Conservation (phyloP, 192 early-diverging fungal species). For the Coemansia sp. region DNA sequence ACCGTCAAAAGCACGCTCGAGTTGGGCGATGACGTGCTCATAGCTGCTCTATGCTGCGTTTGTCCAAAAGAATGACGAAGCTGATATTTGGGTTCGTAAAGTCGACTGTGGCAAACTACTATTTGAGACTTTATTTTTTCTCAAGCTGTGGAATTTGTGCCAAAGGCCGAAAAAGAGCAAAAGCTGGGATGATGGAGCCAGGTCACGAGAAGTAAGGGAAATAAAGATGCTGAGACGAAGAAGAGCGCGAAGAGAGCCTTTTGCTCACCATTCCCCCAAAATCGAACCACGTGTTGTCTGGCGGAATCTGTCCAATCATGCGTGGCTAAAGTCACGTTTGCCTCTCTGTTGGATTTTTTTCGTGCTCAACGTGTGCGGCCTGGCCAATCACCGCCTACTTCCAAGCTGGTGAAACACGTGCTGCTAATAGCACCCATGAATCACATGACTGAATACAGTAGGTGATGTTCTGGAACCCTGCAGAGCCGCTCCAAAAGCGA, state of each 20-base stretch:
- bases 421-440: background rate
- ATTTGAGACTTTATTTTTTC: background rate
- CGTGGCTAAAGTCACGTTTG: conserved; percentile 28
- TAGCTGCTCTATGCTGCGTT: background rate
- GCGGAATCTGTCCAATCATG: conserved; percentile 23
- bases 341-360: conserved; percentile 26
- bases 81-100: background rate
- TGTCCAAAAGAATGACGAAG: background rate
- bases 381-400: conserved; percentile 2
- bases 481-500: too few relatives aligned
- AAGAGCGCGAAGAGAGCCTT: background rate
- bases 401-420: conserved; percentile 9
- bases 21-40: conserved; percentile 15
- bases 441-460: conserved; percentile 9
- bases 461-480: too few relatives aligned
- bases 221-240: conserved; percentile 13
- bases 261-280: conserved; percentile 5
- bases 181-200: conserved; percentile 1
- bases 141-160: background rate
- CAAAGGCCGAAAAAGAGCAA: background rate
- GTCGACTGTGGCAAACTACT: background rate
- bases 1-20: conserved; percentile 40
- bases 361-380: background rate
- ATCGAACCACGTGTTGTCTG: conserved; percentile 47
- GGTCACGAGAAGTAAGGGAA: conserved; percentile 4